Conservation (phyloP, 371 early-diverging fungal genomes). For the Mortierella sp. region DNA sequence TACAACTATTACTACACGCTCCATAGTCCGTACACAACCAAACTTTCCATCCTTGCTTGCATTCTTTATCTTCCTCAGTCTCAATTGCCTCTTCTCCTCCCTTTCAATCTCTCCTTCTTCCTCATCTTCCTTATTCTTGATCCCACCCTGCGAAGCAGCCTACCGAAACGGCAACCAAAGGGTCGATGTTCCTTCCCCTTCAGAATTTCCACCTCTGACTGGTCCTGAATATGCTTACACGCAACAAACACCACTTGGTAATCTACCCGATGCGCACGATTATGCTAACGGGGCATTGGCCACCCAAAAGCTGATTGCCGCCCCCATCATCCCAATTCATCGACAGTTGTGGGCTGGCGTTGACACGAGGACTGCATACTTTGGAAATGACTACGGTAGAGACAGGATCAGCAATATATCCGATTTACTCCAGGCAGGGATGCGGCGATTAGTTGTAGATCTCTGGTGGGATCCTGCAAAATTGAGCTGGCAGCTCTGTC, state of each 20-base stretch:
- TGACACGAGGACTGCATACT: conserved; percentile 42
- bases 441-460: conserved; percentile 45
- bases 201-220: conserved; percentile 23
- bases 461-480: conserved; percentile 49
- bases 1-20: not conserved
- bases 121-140: not conserved
- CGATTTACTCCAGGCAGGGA: conserved; percentile 44
- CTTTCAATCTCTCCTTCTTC: conserved; percentile 5
- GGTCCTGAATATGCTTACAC: conserved; percentile 42
- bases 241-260: conserved; percentile 31
- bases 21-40: conserved; percentile 12
- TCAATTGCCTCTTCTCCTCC: conserved; percentile 27
- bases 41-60: conserved; percentile 1
- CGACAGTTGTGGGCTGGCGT: conserved; percentile 45
- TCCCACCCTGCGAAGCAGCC: conserved; percentile 29
- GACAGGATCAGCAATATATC: conserved; percentile 30
- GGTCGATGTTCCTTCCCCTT: conserved; percentile 49
- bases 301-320: conserved; percentile 47
- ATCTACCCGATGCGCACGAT: conserved; percentile 18
- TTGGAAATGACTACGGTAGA: conserved; percentile 33
- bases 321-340: conserved; percentile 38
- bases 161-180: conserved; percentile 29
- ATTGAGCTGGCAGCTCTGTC: conserved; percentile 51
- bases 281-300: conserved; percentile 44
- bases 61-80: conserved; percentile 21